phyloP scores from a whole-genome alignment of 495 filamentous ascomycete genomes.

The Massariosphaeria phaeospora region DNA sequence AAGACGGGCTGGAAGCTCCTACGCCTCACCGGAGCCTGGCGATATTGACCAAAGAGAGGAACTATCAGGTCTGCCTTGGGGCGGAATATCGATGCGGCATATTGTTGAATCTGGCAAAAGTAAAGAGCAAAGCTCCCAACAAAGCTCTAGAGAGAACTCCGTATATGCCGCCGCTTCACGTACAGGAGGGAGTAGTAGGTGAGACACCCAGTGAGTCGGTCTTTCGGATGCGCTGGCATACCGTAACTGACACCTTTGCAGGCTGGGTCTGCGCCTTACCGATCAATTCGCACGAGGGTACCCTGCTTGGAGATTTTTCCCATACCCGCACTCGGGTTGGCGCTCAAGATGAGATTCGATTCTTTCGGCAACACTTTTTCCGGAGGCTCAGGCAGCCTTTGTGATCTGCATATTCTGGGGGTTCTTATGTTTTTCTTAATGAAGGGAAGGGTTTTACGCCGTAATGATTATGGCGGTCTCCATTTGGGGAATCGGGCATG shows the following conservation, averaged over 20 bases:
- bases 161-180: constrained; percentile 37
- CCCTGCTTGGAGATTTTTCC: constrained; percentile 31
- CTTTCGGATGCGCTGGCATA: too few species aligned
- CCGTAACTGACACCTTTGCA: constrained; percentile 23
- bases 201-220: too few species aligned
- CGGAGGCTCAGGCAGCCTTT: constrained; percentile 19
- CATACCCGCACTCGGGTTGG: constrained; percentile 24
- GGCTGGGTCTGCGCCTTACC: constrained; percentile 37
- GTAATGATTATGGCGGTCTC: constrained; percentile 22
- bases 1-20: constrained; percentile 51
- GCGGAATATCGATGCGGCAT: constrained; percentile 52
- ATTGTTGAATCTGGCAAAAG: constrained; percentile 52
- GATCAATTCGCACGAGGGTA: constrained; percentile 38
- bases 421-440: constrained; percentile 6
- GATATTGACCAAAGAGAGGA: constrained; percentile 46
- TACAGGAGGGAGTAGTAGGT: constrained; percentile 37
- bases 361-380: constrained; percentile 12
- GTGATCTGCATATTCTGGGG: constrained; percentile 1
- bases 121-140: constrained; percentile 36
- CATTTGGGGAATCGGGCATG: constrained; percentile 22
- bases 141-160: constrained; percentile 34
- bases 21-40: constrained; percentile 50
- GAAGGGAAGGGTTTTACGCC: constrained; percentile 22
- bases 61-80: constrained; percentile 62
- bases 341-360: background rate